phyloP scores from a whole-genome alignment of 2,329 filamentous ascomycete species.

The Lecanosticta acicola region DNA sequence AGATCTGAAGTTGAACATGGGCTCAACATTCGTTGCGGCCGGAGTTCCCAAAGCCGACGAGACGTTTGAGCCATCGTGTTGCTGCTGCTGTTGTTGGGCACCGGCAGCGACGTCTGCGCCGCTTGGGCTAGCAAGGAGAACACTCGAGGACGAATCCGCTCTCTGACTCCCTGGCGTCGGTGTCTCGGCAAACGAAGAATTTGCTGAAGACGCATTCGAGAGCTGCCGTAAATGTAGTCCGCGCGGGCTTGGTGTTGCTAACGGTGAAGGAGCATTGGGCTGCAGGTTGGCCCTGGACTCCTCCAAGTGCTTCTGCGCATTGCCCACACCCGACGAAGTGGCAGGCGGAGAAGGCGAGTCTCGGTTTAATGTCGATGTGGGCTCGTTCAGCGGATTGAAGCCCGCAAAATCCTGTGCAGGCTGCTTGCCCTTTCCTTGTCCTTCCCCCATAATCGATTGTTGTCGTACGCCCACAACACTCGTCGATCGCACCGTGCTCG shows the following conservation, averaged over 20 bases:
- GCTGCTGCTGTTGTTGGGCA: constrained; percentile 1
- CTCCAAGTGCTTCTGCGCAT: constrained; percentile 44
- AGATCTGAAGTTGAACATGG: constrained; percentile 88
- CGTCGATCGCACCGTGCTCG: constrained; percentile 31
- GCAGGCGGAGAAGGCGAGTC: constrained; percentile 30
- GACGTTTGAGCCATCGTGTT: constrained; percentile 25
- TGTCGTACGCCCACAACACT: constrained; percentile 52
- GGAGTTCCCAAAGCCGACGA: constrained; percentile 34
- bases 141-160: constrained; percentile 14
- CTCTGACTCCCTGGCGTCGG: constrained; percentile 38
- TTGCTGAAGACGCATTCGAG: constrained; percentile 78
- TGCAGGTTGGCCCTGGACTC: constrained; percentile 41
- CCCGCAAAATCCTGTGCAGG: constrained; percentile 40
- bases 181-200: constrained; percentile 70
- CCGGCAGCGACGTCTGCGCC: constrained; percentile 43
- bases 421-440: constrained; percentile 44
- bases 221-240: constrained; percentile 66
- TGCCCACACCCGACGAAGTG: constrained; percentile 19
- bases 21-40: constrained; percentile 55
- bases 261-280: constrained; percentile 22
- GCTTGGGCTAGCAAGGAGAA: constrained; percentile 42
- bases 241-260: constrained; percentile 22
- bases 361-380: constrained; percentile 39
- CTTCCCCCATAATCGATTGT: constrained; percentile 33
- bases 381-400: constrained; percentile 40